These are phyloP conservation scores for Agrocybe chaxingu DNA, from an alignment of 768 basidiomycete genomes.

Conservation along the genomic window DNA sequence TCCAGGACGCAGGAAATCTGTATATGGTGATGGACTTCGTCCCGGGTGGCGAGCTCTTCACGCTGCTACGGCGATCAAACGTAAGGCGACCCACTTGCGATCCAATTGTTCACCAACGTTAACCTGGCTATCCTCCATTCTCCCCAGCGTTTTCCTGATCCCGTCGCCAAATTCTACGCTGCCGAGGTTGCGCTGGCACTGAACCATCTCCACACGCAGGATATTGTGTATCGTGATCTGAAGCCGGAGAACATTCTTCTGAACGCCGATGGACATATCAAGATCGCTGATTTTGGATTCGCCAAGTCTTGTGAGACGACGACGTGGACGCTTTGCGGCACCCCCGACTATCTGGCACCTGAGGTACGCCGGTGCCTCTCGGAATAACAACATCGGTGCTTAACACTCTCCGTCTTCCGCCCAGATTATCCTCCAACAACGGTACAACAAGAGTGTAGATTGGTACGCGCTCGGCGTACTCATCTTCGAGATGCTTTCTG, in stretches of 20 bases:
- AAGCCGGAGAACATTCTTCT: constrained; percentile 97
- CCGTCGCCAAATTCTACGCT: constrained; percentile 97
- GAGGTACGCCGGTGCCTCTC: constrained; percentile 50
- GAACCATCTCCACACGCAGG: constrained; percentile 79
- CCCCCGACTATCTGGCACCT: constrained; percentile 95
- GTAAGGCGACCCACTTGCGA: constrained; percentile 39
- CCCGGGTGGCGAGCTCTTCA: constrained; percentile 95
- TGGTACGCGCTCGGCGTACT: constrained; percentile 99
- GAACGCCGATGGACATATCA: constrained; percentile 93
- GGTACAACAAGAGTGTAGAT: constrained; percentile 96
- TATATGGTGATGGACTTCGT: constrained; percentile 99
- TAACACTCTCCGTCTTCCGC: constrained; percentile 7
- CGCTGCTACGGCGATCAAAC: constrained; percentile 85
- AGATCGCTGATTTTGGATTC: constrained; percentile 96
- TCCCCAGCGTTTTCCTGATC: constrained; percentile 85
- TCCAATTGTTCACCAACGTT: constrained; percentile 10
- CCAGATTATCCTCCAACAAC: constrained; percentile 73
- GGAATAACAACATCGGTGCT: not conserved
- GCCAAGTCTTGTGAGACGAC: constrained; percentile 85
- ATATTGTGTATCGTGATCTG: constrained; percentile 96
- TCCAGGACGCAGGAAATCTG: constrained; percentile 88
- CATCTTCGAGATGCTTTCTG: constrained; percentile 97
- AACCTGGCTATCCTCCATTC: constrained; percentile 10
- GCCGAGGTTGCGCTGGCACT: constrained; percentile 93
- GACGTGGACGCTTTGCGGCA: constrained; percentile 95